These are phyloP conservation scores for Paramecium caudatum DNA, from an alignment of 73 alveolate species.

Conservation along the genomic window DNA sequence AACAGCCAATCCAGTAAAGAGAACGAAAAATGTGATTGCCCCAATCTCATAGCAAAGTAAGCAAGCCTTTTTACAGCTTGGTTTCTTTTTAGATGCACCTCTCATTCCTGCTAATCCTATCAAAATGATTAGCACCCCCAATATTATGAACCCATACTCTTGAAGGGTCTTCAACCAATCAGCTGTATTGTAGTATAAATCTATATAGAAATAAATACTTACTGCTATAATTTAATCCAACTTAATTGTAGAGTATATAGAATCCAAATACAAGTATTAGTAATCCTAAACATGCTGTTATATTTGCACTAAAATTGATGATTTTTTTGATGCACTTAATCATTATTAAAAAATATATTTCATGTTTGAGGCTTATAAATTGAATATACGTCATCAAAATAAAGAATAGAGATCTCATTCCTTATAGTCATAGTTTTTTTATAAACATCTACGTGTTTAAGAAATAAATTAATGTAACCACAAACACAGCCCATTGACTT, in stretches of 20 bases:
- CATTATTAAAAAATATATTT: neutral
- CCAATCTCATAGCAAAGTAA: neutral
- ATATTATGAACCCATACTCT: constrained; percentile 30
- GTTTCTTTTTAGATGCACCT: neutral
- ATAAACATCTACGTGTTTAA: too few relatives aligned
- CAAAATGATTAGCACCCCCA: neutral
- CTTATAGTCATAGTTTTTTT: too few relatives aligned
- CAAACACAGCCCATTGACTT: constrained; percentile 29
- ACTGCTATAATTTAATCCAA: neutral
- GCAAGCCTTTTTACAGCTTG: neutral
- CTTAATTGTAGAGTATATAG: neutral
- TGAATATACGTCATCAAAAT: neutral
- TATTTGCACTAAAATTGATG: neutral
- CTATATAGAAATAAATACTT: neutral
- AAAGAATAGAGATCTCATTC: too few relatives aligned
- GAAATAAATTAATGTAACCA: too few relatives aligned
- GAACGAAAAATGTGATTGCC: neutral
- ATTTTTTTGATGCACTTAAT: neutral
- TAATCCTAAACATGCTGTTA: neutral
- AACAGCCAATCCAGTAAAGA: neutral
- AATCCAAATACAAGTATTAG: neutral
- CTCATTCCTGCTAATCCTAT: neutral
- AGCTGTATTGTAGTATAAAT: neutral
- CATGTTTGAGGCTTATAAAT: neutral
- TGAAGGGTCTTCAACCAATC: constrained; percentile 1